Conservation (phyloP, 331 rosid species). For the Telfairia occidentalis region DNA sequence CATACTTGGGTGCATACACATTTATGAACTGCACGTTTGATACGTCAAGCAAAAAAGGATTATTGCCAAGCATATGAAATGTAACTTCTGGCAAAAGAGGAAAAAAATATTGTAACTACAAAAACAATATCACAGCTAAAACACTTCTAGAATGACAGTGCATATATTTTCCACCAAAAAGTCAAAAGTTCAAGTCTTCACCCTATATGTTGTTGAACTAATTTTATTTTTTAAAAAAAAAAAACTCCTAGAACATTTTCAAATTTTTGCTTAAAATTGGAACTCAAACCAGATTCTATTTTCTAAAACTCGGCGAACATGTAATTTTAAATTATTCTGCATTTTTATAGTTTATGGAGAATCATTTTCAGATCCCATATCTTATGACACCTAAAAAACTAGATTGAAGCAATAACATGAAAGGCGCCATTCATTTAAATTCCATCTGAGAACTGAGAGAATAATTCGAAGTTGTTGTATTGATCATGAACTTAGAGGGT, state of each 20-base stretch:
- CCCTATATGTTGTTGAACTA: too few relatives aligned
- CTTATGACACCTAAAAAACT: background rate
- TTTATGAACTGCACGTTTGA: constrained; percentile 54
- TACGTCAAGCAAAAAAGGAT: background rate
- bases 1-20: constrained; percentile 65
- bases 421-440: background rate
- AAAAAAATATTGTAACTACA: background rate
- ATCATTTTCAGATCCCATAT: background rate
- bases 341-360: background rate
- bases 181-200: too few relatives aligned
- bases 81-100: background rate
- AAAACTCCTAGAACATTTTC: background rate
- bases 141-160: background rate
- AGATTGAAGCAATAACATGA: background rate
- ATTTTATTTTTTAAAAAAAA: too few relatives aligned
- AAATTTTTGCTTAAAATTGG: background rate
- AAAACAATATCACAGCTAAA: background rate
- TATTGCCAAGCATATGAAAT: background rate
- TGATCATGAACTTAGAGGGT: background rate
- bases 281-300: background rate
- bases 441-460: background rate
- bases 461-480: background rate
- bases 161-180: too few relatives aligned
- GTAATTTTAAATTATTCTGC: background rate
- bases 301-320: background rate